Evolutionary conservation across 441 rosid species (phyloP).

Genomic region (Aleurites moluccanus): DNA sequence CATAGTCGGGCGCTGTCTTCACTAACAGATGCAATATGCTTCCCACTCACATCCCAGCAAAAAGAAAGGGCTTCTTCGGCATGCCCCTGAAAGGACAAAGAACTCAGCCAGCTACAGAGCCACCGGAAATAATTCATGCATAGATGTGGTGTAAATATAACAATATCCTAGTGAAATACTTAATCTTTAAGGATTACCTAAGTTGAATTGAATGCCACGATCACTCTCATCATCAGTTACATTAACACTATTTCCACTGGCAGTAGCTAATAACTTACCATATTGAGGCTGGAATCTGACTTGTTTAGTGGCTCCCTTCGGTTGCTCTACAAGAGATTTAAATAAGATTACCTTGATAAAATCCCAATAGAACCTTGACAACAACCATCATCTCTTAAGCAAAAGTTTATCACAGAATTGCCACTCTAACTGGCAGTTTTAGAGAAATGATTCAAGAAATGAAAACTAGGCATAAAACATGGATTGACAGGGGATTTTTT

Average conservation of each 20-base stretch:
- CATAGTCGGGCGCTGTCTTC: constrained; percentile 43
- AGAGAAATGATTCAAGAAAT: not conserved
- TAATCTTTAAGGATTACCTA: constrained; percentile 28
- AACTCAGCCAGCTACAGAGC: not conserved
- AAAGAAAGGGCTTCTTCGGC: constrained; percentile 28
- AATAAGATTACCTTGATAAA: not conserved
- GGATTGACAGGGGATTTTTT: not conserved
- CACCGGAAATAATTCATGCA: not conserved
- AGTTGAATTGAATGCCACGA: constrained; percentile 11
- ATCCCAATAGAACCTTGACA: not conserved
- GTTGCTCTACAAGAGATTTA: constrained; percentile 8
- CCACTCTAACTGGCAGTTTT: not conserved
- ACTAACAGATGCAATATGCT: constrained; percentile 42
- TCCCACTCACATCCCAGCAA: constrained; percentile 46
- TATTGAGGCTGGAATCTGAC: constrained; percentile 43
- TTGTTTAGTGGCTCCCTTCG: constrained; percentile 40
- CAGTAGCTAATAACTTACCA: constrained; percentile 41
- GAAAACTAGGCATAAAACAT: not conserved
- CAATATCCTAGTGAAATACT: not conserved
- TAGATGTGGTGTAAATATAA: not conserved
- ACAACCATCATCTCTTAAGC: not conserved
- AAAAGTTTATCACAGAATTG: not conserved
- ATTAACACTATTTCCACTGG: constrained; percentile 34
- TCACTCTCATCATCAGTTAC: constrained; percentile 40
- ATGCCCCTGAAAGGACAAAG: constrained; percentile 37